Percentiles rank a stretch among this genome's conserved stretches.
Conservation (phyloP, 805 yeast genomes). For the Candida michaelii region DNA sequence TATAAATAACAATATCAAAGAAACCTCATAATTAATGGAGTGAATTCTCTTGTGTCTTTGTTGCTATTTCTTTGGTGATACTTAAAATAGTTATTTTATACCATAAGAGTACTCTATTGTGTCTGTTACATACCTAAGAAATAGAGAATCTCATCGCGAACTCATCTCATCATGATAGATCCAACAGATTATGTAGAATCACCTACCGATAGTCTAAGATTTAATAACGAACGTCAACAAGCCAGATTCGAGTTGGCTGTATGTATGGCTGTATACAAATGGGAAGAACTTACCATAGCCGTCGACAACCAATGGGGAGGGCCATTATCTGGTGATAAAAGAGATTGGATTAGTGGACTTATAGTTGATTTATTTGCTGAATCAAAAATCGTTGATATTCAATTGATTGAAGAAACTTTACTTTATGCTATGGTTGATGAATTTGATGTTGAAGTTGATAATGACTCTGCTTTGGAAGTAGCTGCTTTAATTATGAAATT, state of each 20-base stretch:
- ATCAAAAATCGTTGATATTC: constrained; percentile 63
- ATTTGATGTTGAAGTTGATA: constrained; percentile 85
- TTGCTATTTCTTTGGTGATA: no score
- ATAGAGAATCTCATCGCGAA: not conserved
- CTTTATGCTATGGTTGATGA: constrained; percentile 93
- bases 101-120: no score
- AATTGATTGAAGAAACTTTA: constrained; percentile 79
- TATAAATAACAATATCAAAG: no score
- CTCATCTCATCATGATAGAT: constrained; percentile 25
- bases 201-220: constrained; percentile 37
- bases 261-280: constrained; percentile 82
- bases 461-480: constrained; percentile 77
- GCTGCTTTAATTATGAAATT: constrained; percentile 65
- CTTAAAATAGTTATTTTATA: no score
- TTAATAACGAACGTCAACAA: constrained; percentile 64
- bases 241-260: constrained; percentile 91
- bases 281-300: constrained; percentile 88
- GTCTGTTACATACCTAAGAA: no score
- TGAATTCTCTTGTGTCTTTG: no score
- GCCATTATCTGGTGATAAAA: constrained; percentile 79
- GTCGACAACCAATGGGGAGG: constrained; percentile 97
- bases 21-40: no score
- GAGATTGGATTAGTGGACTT: constrained; percentile 91
- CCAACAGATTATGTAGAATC: constrained; percentile 58
- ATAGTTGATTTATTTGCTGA: constrained; percentile 75